Percentiles rank a stretch among this genome's conserved stretches.
phyloP scores from a whole-genome alignment of 305 asterid genomes.

The Solanum hybrid region DNA sequence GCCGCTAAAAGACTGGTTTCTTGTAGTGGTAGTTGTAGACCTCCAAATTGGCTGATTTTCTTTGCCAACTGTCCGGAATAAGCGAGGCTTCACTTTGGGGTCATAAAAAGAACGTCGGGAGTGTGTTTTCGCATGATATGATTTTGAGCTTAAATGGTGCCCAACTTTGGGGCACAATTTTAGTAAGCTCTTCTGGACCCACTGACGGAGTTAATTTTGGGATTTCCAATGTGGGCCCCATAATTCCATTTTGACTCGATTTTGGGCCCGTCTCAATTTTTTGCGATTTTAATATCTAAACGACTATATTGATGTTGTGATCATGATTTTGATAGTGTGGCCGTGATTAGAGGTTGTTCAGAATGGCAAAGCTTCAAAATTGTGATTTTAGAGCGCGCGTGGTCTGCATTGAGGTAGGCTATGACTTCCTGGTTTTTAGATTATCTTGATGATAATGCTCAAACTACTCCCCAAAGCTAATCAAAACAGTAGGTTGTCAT shows the following conservation, averaged over 20 bases:
- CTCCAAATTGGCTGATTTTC: neutral
- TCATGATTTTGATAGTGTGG: neutral
- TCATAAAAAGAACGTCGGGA: neutral
- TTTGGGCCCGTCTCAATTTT: neutral
- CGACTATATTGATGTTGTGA: neutral
- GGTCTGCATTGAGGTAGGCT: neutral
- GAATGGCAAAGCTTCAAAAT: too few relatives aligned
- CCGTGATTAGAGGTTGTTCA: neutral
- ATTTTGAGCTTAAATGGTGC: neutral
- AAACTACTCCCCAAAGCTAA: neutral
- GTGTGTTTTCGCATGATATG: neutral
- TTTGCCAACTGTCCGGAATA: neutral
- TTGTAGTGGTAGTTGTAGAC: neutral
- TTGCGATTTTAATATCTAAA: neutral
- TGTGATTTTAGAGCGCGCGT: neutral
- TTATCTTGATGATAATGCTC: neutral
- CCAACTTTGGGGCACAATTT: neutral
- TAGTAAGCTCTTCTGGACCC: neutral
- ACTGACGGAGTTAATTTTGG: neutral
- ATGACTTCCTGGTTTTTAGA: neutral
- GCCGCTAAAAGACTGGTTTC: too few relatives aligned
- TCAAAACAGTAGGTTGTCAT: neutral
- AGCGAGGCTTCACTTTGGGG: neutral
- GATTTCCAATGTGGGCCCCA: neutral
- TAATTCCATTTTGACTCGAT: neutral